These are phyloP conservation scores for Citrus sp. DNA, from an alignment of 345 rosid species.

Conservation along the genomic window DNA sequence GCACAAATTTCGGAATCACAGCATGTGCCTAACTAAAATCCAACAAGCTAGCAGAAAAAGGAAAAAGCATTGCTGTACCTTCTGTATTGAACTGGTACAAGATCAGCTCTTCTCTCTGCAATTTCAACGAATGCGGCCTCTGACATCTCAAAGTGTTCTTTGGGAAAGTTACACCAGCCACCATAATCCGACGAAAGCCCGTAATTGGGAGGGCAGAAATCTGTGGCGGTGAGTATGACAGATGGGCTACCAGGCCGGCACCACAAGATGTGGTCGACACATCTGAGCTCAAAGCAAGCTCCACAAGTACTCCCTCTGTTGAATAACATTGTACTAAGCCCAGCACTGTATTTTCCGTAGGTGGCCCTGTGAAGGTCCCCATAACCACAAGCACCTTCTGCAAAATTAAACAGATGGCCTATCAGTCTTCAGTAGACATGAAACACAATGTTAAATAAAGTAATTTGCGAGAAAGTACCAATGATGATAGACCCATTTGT, in stretches of 20 bases:
- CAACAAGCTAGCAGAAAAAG: background rate
- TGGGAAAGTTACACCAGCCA: constrained; percentile 95
- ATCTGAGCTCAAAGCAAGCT: constrained; percentile 82
- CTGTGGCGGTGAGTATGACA: constrained; percentile 78
- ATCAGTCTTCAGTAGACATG: background rate
- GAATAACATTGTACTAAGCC: constrained; percentile 76
- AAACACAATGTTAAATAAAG: background rate
- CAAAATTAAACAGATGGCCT: constrained; percentile 14
- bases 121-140: constrained; percentile 84
- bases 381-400: constrained; percentile 95
- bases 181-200: constrained; percentile 82
- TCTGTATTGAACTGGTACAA: constrained; percentile 74
- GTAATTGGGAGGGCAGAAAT: constrained; percentile 88
- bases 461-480: constrained; percentile 37
- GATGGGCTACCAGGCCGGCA: constrained; percentile 86
- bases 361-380: constrained; percentile 70
- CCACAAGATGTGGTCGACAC: constrained; percentile 85
- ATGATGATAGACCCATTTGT: constrained; percentile 57
- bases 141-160: constrained; percentile 85
- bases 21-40: background rate
- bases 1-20: constrained; percentile 12
- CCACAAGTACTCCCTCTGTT: constrained; percentile 85
- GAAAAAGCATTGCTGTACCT: constrained; percentile 31
- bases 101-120: constrained; percentile 63
- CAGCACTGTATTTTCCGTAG: constrained; percentile 74